A percentile compares a stretch with the other conserved stretches of the same genome.
Evolutionary conservation across 169 alveolate species (phyloP).

Genomic region (Cryptosporidium tyzzeri): DNA sequence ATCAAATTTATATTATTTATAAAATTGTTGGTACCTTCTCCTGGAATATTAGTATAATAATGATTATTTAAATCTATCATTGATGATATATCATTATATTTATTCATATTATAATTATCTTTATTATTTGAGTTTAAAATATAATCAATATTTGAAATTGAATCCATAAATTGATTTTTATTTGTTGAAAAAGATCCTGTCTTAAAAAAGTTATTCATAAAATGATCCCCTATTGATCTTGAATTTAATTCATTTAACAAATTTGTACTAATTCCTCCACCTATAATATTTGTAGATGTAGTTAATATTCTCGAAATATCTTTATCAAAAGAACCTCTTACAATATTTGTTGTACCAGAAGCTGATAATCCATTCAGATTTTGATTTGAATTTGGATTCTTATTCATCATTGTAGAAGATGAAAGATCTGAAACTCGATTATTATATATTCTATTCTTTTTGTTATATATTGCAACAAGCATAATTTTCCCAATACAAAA

Average conservation of each 20-base stretch:
- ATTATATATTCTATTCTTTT: slow-evolving; percentile 29
- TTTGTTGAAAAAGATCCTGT: not conserved
- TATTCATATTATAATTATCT: not conserved
- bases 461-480: slow-evolving; percentile 19
- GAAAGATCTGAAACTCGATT: slow-evolving; percentile 11
- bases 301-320: not conserved
- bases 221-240: not conserved
- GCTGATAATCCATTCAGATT: not conserved
- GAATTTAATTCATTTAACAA: slow-evolving; percentile 1
- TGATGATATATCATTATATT: slow-evolving; percentile 11
- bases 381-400: not conserved
- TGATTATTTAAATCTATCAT: not conserved
- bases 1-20: not conserved
- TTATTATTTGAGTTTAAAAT: not conserved
- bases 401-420: not conserved
- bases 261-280: slow-evolving; percentile 2
- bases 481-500: slow-evolving; percentile 50
- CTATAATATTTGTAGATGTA: not conserved
- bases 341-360: not conserved
- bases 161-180: slow-evolving; percentile 7
- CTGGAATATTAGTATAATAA: not conserved
- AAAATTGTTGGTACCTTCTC: not conserved
- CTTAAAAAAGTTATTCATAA: not conserved
- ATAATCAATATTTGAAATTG: slow-evolving; percentile 9
- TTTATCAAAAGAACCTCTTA: not conserved